Percentiles rank a stretch among this genome's conserved stretches.
Evolutionary conservation across 176 grass and related monocot genomes (phyloP).

Genomic region (Canna indica): DNA sequence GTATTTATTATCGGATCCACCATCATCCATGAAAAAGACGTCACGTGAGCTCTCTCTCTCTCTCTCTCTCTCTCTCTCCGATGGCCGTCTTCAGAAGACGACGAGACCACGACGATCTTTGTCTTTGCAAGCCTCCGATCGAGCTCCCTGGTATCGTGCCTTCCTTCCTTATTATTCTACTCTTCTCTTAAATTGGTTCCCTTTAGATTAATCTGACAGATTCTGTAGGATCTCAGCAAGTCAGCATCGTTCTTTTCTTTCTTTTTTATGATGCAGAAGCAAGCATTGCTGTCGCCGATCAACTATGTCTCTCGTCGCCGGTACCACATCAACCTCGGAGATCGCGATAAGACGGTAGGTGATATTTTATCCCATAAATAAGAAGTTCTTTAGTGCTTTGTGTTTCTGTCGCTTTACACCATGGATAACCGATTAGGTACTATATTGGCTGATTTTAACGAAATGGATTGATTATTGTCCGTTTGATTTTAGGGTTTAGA

Average conservation of each 20-base stretch:
- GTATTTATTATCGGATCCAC: too few relatives aligned
- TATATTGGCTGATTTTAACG: not conserved
- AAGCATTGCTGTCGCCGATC: not conserved
- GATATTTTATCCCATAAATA: not conserved
- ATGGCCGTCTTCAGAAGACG: not conserved
- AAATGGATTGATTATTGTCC: too few relatives aligned
- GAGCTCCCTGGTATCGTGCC: not conserved
- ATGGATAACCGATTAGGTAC: not conserved
- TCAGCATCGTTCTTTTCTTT: not conserved
- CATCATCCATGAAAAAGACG: too few relatives aligned
- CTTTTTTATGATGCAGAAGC: not conserved
- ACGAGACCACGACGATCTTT: not conserved
- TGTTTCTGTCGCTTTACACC: not conserved
- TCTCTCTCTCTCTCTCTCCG: not conserved
- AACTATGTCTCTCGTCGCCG: slow-evolving; percentile 24
- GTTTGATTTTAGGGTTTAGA: too few relatives aligned
- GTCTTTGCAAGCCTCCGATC: not conserved
- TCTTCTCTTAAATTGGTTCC: not conserved
- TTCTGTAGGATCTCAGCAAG: not conserved
- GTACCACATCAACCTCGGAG: slow-evolving; percentile 60
- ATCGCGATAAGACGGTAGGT: slow-evolving; percentile 65
- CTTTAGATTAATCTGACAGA: not conserved
- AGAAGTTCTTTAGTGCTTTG: not conserved
- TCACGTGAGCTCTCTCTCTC: not conserved
- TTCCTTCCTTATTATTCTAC: not conserved